Evolutionary conservation across 1,284 basidiomycete genomes (phyloP).

Genomic region (Trametes versicolor): DNA sequence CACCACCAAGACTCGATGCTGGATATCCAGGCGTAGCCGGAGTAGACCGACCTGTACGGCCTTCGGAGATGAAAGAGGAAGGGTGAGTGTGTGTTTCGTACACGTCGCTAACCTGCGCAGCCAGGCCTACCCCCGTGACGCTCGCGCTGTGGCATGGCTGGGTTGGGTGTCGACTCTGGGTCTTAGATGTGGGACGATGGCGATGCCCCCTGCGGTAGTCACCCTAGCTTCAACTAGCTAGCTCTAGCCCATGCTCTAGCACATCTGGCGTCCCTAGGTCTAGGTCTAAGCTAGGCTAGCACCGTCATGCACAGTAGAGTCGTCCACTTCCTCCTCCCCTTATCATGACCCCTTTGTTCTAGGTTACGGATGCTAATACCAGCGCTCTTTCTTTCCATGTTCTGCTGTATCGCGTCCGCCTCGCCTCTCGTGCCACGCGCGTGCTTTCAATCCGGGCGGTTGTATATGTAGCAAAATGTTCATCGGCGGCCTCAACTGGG

Average conservation of each 20-base stretch:
- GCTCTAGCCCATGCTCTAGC: constrained; percentile 51
- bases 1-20: constrained; percentile 48
- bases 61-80: constrained; percentile 98
- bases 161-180: constrained; percentile 39
- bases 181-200: constrained; percentile 43
- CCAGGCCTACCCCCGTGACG: constrained; percentile 33
- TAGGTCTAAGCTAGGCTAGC: constrained; percentile 58
- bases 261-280: constrained; percentile 64
- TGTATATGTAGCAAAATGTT: constrained; percentile 90
- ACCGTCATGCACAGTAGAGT: constrained; percentile 76
- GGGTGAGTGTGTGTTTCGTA: constrained; percentile 76
- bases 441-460: constrained; percentile 31
- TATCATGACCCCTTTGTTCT: constrained; percentile 72
- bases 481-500: constrained; percentile 97
- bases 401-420: constrained; percentile 54
- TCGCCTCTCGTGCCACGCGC: constrained; percentile 27
- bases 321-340: constrained; percentile 59
- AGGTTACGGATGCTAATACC: constrained; percentile 84
- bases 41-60: constrained; percentile 77
- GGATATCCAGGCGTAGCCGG: constrained; percentile 50
- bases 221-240: constrained; percentile 62
- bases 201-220: constrained; percentile 50
- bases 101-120: constrained; percentile 32
- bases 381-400: constrained; percentile 50
- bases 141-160: constrained; percentile 39